Evolutionary conservation across 1,139 yeast genomes (phyloP).

Genomic region (Suhomyces maxii): DNA sequence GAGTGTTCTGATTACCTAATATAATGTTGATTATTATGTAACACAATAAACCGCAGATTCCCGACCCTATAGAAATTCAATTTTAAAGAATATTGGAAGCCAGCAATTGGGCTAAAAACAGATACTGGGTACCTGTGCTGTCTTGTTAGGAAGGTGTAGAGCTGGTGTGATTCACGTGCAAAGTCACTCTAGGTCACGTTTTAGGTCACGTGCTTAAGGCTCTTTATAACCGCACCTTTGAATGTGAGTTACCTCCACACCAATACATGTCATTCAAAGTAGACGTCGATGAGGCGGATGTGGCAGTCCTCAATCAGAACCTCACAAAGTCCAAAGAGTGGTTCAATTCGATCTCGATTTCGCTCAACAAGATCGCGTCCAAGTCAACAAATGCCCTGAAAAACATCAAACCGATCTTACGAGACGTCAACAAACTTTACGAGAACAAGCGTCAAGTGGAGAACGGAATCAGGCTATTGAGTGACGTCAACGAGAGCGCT

Average conservation of each 20-base stretch:
- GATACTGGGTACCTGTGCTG: no score
- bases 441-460: slow-evolving; percentile 60
- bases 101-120: no score
- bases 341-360: slow-evolving; percentile 54
- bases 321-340: slow-evolving; percentile 58
- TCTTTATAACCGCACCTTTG: background rate
- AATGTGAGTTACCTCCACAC: background rate
- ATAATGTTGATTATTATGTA: no score
- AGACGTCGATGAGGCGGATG: slow-evolving; percentile 82
- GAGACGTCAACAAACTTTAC: slow-evolving; percentile 59
- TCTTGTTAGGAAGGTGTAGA: no score
- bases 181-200: no score
- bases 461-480: slow-evolving; percentile 58
- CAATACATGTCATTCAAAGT: slow-evolving; percentile 22
- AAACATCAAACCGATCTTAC: slow-evolving; percentile 69
- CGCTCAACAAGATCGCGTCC: slow-evolving; percentile 55
- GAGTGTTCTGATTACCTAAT: no score
- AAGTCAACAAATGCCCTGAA: slow-evolving; percentile 63
- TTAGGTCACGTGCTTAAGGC: no score
- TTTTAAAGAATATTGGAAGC: no score
- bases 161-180: no score
- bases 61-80: no score
- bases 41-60: no score
- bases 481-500: slow-evolving; percentile 67
- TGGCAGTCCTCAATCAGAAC: slow-evolving; percentile 77